Conservation (phyloP, 108 stramenopile genomes). For the Nitzschia inconspicua region DNA sequence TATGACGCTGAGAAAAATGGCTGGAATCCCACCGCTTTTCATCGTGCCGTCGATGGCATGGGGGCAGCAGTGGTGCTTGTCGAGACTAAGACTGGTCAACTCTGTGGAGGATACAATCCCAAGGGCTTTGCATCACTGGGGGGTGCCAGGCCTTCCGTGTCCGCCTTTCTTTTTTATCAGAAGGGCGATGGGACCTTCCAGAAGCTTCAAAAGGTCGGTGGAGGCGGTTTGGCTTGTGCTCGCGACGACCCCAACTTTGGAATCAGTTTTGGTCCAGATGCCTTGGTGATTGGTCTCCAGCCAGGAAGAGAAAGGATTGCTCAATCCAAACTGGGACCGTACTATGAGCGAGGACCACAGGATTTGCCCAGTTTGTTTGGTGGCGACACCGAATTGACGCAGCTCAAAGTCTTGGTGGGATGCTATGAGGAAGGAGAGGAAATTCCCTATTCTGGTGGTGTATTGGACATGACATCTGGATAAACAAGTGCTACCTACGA, state of each 20-base stretch:
- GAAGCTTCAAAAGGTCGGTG: conserved; percentile 57
- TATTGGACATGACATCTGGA: conserved; percentile 41
- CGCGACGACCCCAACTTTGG: conserved; percentile 56
- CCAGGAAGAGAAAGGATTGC: conserved; percentile 22
- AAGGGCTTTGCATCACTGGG: conserved; percentile 63
- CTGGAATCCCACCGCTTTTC: conserved; percentile 49
- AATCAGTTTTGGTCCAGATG: conserved; percentile 64
- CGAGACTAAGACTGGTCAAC: conserved; percentile 15
- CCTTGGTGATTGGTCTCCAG: conserved; percentile 53
- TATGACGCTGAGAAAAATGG: conserved; percentile 59
- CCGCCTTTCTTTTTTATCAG: conserved; percentile 62
- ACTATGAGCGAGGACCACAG: conserved; percentile 61
- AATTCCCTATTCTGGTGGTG: conserved; percentile 70
- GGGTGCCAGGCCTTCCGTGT: conserved; percentile 48
- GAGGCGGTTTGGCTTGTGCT: conserved; percentile 72
- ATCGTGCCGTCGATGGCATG: conserved; percentile 56
- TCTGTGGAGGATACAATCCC: conserved; percentile 72
- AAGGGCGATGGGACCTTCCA: conserved; percentile 27
- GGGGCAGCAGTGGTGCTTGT: conserved; percentile 61
- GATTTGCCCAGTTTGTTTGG: conserved; percentile 36
- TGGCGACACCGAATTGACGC: conserved; percentile 27
- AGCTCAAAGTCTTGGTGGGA: conserved; percentile 57
- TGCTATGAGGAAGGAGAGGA: conserved; percentile 58
- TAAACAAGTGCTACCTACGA: no score
- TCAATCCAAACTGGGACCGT: conserved; percentile 56